A percentile compares a stretch with the other conserved stretches of the same genome.
Conservation (phyloP, 306 rosid genomes). For the Cucurbita maxima region DNA sequence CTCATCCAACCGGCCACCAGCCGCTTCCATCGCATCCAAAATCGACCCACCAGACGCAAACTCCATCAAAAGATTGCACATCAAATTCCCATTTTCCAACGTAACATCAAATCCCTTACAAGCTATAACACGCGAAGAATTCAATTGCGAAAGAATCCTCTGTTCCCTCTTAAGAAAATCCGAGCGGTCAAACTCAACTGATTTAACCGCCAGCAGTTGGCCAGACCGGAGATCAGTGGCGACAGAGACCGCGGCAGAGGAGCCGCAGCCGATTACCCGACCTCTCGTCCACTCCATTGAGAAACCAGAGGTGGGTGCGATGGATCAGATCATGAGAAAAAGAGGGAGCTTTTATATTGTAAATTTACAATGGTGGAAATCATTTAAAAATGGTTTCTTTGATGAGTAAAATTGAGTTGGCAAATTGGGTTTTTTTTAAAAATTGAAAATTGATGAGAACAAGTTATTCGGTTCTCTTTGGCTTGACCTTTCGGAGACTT, state of each 20-base stretch:
- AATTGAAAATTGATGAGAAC: not conserved
- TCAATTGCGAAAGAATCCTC: constrained; percentile 34
- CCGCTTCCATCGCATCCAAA: constrained; percentile 17
- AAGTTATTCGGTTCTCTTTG: not conserved
- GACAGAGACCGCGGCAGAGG: constrained; percentile 53
- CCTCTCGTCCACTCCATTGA: constrained; percentile 70
- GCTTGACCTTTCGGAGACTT: constrained; percentile 4
- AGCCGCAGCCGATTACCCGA: constrained; percentile 51
- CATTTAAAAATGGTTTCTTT: not conserved
- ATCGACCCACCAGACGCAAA: constrained; percentile 54
- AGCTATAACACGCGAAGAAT: constrained; percentile 32
- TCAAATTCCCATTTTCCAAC: constrained; percentile 33
- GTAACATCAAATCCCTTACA: constrained; percentile 48
- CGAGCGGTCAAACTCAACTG: constrained; percentile 31
- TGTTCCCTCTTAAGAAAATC: constrained; percentile 41
- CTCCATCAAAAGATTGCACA: constrained; percentile 61
- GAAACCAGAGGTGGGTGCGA: not conserved
- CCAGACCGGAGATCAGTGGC: constrained; percentile 23
- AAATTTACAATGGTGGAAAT: not conserved
- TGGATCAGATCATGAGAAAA: not conserved
- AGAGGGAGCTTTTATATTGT: not conserved
- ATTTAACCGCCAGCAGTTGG: constrained; percentile 44
- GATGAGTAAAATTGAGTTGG: not conserved
- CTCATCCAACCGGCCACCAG: constrained; percentile 38
- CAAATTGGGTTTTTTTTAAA: not conserved